Base-by-base conservation (phyloP, 1,139 yeast genomes). In the Meyerozyma carpophila region DNA sequence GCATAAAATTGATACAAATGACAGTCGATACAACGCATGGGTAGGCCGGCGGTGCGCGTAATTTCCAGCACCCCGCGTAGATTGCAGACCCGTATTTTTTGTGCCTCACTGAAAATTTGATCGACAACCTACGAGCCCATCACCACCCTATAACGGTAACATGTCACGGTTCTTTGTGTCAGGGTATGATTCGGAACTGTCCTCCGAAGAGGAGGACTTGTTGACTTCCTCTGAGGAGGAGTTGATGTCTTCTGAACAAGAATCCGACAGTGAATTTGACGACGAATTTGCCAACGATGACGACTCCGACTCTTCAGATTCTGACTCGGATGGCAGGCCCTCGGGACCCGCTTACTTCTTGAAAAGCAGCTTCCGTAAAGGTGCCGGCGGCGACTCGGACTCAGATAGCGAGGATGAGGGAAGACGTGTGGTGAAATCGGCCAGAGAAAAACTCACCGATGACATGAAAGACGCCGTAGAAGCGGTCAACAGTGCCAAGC, bases 371-470 rank as follows among this genome's bases (percentile, higher is more conserved):
- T 73, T 72, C 51, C 68, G 69, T 48, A 79, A 75, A 50, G 79
- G 77, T 39, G 75, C 73, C 38, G 76, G 58, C 41, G 70, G 77
- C 40, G 86, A 81, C 49, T 66, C 71, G 40, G 85, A 77, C 50
- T 63, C 73, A 40, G 82, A 78, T 47, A 61, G 68, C 47, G 88
- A 82, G 48, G 84, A 79, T 49, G 88, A 82, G 49, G 83, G 81
- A 51, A 84, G 83, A 64, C 86, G 84, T 58, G 89, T 90, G 41
- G 97, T 93, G 55, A 91, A 87, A 68, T 82, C 94, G 47, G 96
- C 97, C 46, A 89, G 86, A 69, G 98, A 91, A 54, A 94, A 91
- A 69, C 75, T 91, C 50, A 63, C 89, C 53, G 98, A 90, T 62
- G 98, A 93, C 65, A 79, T 93, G 70, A 84, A 80, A 55, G 74